These are phyloP conservation scores for Elsinoe perseae DNA, from an alignment of 2,329 filamentous ascomycete genomes.

Conservation along the genomic window DNA sequence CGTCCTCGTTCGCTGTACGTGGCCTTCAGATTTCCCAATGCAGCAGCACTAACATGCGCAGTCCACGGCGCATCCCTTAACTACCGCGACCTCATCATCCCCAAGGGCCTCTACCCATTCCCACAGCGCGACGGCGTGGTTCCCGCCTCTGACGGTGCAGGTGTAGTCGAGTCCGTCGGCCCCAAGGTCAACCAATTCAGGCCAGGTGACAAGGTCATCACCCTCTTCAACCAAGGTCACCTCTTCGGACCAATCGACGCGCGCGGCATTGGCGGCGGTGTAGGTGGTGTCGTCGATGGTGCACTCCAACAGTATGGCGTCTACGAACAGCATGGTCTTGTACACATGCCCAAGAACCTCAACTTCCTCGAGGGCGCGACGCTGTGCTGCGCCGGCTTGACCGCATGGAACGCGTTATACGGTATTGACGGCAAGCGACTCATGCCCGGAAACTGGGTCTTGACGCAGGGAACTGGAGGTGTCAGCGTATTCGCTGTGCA, in stretches of 20 bases:
- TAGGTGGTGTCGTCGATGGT: slow-evolving; percentile 63
- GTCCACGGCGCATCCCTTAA: slow-evolving; percentile 43
- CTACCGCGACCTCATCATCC: slow-evolving; percentile 44
- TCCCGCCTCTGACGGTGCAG: slow-evolving; percentile 47
- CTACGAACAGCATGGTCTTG: slow-evolving; percentile 60
- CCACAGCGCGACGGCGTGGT: slow-evolving; percentile 35
- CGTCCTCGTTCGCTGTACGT: slow-evolving; percentile 57
- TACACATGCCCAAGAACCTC: slow-evolving; percentile 53
- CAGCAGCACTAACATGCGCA: slow-evolving; percentile 22
- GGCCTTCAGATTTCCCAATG: no score
- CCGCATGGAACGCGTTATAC: slow-evolving; percentile 48
- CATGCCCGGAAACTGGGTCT: slow-evolving; percentile 41
- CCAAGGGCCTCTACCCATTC: slow-evolving; percentile 41
- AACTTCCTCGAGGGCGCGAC: slow-evolving; percentile 41
- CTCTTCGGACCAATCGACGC: slow-evolving; percentile 42
- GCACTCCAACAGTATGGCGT: slow-evolving; percentile 59
- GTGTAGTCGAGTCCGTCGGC: slow-evolving; percentile 47
- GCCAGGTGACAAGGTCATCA: slow-evolving; percentile 51
- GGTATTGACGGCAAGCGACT: slow-evolving; percentile 37
- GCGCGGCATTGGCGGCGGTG: slow-evolving; percentile 43
- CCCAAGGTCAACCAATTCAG: slow-evolving; percentile 50
- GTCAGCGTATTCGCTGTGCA: slow-evolving; percentile 60
- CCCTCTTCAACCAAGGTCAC: slow-evolving; percentile 56
- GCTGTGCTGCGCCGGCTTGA: slow-evolving; percentile 40
- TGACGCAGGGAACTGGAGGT: slow-evolving; percentile 64